Evolutionary conservation across 108 stramenopile species (phyloP).

Genomic region (Chaetoceros tenuissimus): DNA sequence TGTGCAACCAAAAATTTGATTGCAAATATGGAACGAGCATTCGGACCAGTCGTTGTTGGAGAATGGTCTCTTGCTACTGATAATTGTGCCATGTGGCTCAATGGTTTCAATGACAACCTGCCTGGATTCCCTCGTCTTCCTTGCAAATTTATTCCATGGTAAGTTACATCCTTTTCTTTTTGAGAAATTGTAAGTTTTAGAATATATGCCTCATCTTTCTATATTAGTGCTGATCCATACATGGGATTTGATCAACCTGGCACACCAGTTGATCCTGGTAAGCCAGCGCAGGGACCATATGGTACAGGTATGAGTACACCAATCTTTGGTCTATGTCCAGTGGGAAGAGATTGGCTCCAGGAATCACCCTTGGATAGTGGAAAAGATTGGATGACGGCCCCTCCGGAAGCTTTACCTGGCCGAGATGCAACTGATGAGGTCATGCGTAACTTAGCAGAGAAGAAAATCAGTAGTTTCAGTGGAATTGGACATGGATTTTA

Average conservation of each 20-base stretch:
- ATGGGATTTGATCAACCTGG: constrained; percentile 85
- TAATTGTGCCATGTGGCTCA: constrained; percentile 92
- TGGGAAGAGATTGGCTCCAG: constrained; percentile 70
- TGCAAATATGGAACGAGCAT: constrained; percentile 68
- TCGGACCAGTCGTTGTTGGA: constrained; percentile 84
- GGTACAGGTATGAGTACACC: constrained; percentile 84
- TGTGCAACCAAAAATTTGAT: constrained; percentile 67
- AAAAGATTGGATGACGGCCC: constrained; percentile 52
- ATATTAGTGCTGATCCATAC: constrained; percentile 79
- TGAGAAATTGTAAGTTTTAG: too few species aligned
- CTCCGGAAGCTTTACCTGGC: constrained; percentile 53
- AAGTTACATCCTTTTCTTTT: constrained; percentile 46
- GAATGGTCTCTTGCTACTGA: constrained; percentile 94
- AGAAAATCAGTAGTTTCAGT: constrained; percentile 80
- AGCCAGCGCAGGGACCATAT: constrained; percentile 72
- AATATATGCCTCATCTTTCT: too few species aligned
- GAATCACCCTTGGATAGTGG: constrained; percentile 51
- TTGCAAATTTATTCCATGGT: constrained; percentile 56
- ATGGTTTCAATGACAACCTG: constrained; percentile 89
- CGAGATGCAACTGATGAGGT: constrained; percentile 71
- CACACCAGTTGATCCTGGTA: constrained; percentile 69
- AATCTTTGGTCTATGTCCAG: constrained; percentile 65
- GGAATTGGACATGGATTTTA: constrained; percentile 79
- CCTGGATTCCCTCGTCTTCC: constrained; percentile 59
- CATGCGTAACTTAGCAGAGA: constrained; percentile 62